Percentiles rank a stretch among this genome's conserved stretches.
These are phyloP conservation scores for Apiospora rasikravindrae DNA, from an alignment of 2,329 filamentous ascomycete genomes.

Conservation along the genomic window DNA sequence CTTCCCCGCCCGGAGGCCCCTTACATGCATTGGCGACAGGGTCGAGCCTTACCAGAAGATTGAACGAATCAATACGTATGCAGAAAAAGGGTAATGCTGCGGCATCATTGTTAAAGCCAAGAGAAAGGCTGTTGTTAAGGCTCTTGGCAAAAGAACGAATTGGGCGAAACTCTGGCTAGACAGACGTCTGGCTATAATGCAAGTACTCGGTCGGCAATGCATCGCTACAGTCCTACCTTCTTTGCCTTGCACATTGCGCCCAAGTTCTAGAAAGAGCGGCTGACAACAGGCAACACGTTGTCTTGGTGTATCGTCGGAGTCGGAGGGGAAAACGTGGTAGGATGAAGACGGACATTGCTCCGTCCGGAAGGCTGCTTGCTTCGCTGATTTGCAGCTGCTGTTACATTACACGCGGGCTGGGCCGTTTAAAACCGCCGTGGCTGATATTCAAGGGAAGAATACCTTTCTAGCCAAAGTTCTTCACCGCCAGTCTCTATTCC, in stretches of 20 bases:
- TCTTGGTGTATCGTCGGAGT: slow-evolving; percentile 17
- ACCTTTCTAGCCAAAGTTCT: not conserved
- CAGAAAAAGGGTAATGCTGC: not conserved
- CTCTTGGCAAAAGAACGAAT: not conserved
- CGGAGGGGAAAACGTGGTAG: slow-evolving; percentile 15
- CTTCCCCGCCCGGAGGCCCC: not conserved
- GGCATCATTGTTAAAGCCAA: not conserved
- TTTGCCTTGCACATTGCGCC: not conserved
- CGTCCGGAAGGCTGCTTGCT: slow-evolving; percentile 7
- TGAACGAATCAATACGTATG: slow-evolving; percentile 5
- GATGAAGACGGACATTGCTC: slow-evolving; percentile 12
- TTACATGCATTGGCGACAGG: not conserved
- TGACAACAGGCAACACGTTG: slow-evolving; percentile 19
- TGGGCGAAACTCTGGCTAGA: not conserved
- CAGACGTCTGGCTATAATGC: not conserved
- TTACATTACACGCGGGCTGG: slow-evolving; percentile 15
- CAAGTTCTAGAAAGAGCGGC: slow-evolving; percentile 18
- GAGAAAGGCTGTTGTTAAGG: not conserved
- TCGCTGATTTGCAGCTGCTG: slow-evolving; percentile 6
- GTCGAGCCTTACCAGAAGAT: not conserved
- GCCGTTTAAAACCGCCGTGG: not conserved
- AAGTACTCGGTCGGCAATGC: not conserved
- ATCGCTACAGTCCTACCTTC: not conserved
- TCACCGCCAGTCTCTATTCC: slow-evolving; percentile 17
- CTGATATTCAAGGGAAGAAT: not conserved